These are phyloP conservation scores for Inonotus hispidus DNA, from an alignment of 1,284 basidiomycete genomes.

Conservation along the genomic window DNA sequence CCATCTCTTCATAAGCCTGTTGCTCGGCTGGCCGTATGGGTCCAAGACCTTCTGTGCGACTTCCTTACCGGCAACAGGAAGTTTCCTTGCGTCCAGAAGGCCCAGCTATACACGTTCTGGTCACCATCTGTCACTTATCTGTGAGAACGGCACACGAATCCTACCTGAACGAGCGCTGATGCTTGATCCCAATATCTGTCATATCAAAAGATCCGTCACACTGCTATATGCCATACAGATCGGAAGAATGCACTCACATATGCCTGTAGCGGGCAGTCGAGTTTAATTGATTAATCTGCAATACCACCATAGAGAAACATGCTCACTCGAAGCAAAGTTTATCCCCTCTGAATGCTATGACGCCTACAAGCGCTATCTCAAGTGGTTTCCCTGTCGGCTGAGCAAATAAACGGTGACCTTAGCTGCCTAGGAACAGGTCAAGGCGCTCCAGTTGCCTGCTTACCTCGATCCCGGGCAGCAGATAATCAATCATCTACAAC, in stretches of 20 bases:
- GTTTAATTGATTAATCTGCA: background rate
- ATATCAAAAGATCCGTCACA: background rate
- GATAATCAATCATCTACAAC: slow-evolving; percentile 44
- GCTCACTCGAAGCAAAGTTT: slow-evolving; percentile 47
- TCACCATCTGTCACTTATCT: background rate
- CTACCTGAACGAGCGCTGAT: slow-evolving; percentile 38
- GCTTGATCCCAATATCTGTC: slow-evolving; percentile 45
- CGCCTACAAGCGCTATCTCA: slow-evolving; percentile 44
- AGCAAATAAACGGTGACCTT: background rate
- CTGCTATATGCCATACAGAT: background rate
- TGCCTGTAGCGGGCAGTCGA: background rate
- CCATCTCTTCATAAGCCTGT: slow-evolving; percentile 36
- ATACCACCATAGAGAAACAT: slow-evolving; percentile 17
- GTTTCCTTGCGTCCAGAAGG: slow-evolving; percentile 28
- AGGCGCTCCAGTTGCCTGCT: background rate
- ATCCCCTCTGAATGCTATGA: slow-evolving; percentile 48
- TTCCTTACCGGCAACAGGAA: slow-evolving; percentile 38
- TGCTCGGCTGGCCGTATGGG: slow-evolving; percentile 38
- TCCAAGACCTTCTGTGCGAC: slow-evolving; percentile 38
- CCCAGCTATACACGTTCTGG: slow-evolving; percentile 28
- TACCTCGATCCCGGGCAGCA: slow-evolving; percentile 38
- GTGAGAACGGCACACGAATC: background rate
- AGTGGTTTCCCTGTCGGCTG: slow-evolving; percentile 41
- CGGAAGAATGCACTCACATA: slow-evolving; percentile 1
- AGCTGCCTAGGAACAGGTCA: background rate